Evolutionary conservation across 768 basidiomycete species (phyloP), one percentile per base, ranked within the genome.

Genomic region (Daedalea quercina): DNA sequence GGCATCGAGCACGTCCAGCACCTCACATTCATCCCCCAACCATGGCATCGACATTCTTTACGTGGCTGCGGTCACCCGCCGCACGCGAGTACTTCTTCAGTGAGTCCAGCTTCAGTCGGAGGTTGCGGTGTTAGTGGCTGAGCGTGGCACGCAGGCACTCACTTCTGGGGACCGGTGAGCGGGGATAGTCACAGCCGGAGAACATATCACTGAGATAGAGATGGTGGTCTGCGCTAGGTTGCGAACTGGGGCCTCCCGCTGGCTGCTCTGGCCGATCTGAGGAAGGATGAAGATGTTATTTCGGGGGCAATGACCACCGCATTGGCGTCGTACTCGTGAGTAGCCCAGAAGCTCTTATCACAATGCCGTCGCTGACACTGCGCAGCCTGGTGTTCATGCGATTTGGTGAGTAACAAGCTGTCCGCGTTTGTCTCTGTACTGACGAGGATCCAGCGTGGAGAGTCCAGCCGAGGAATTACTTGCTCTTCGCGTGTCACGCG

Each of bases 231-330:
- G 47, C 52, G 52, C 17, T 43, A 95, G 94, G 85, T 94, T 56
- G 95, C 95, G 56, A 99, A 99, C 76, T 99, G 95, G 90, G 95
- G 95, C 63, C 80, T 99, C 17, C 95, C 95, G 54, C 72, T 98
- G 35, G 95, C 95, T 63, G 95, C 95, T 41, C 74, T 99, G 42
- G 65, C 93, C 6, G 95, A 99, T 73, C 73, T 98, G 64, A 76
- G 73, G 57, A 96, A 94, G 66, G 93, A 97, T 80, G 93, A 96
- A 69, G 91, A 96, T 62, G 78, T 92, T 66, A 99, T 99, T 60
- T 97, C 94, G 47, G 95, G 94, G 15, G 81, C 93, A 31, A 99
- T 99, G 95, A 94, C 93, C 1, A 82, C 90, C 43, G 90, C 95
- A 22, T 79, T 99, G 40, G 79, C 83, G 9, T 78, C 75, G 54